phyloP scores from a whole-genome alignment of 2,329 filamentous ascomycete species.

The Colletotrichum lini region DNA sequence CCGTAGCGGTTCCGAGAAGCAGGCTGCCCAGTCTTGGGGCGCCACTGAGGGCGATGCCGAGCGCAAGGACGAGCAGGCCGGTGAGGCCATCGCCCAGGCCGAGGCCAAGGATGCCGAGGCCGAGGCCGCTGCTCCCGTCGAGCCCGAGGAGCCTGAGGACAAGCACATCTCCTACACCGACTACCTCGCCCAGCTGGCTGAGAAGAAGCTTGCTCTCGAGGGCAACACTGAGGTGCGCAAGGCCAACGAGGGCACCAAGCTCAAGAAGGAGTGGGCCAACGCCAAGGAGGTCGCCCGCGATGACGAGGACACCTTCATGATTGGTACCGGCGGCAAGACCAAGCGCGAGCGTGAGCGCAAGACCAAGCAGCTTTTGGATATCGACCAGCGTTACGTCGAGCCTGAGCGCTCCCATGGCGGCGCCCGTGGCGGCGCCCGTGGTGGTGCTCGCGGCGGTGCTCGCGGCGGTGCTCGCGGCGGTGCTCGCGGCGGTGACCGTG shows the following conservation, averaged over 20 bases:
- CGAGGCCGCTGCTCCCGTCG: conserved; percentile 74
- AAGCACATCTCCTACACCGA: conserved; percentile 92
- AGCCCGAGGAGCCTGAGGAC: conserved; percentile 78
- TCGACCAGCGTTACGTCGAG: conserved; percentile 88
- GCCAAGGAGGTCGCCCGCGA: conserved; percentile 81
- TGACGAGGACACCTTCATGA: conserved; percentile 82
- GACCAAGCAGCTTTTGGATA: conserved; percentile 90
- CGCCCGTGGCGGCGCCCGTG: conserved; percentile 59
- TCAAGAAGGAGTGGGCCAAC: conserved; percentile 92
- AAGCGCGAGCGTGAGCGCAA: conserved; percentile 91
- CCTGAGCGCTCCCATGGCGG: conserved; percentile 71
- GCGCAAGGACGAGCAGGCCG: conserved; percentile 92
- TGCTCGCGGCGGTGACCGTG: conserved; percentile 59
- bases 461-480: conserved; percentile 55
- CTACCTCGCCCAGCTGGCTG: conserved; percentile 81
- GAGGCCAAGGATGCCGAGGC: conserved; percentile 81
- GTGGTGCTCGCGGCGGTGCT: conserved; percentile 56
- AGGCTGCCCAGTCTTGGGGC: conserved; percentile 92
- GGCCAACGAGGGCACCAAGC: conserved; percentile 91
- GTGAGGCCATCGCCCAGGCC: conserved; percentile 87
- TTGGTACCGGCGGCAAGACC: conserved; percentile 81
- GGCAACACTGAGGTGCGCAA: conserved; percentile 80
- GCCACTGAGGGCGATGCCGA: conserved; percentile 85
- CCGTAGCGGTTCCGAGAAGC: conserved; percentile 83
- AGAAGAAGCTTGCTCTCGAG: conserved; percentile 83